Conservation (phyloP, 169 alveolate species). For the Cryptosporidium sp. region DNA sequence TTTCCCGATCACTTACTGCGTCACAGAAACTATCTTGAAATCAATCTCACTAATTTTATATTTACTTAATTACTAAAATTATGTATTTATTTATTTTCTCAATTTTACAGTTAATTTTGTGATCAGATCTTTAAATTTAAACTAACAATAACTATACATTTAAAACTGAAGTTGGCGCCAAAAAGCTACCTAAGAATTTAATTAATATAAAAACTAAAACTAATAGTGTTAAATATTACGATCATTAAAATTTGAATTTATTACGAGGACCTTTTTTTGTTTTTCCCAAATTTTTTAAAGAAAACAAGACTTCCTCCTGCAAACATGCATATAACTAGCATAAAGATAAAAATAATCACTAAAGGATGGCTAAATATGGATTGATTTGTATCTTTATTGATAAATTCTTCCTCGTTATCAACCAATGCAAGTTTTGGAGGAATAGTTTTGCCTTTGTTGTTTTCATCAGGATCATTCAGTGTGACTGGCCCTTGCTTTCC, state of each 20-base stretch:
- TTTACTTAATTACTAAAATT: neutral
- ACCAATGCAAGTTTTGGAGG: conserved; percentile 48
- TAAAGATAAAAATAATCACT: conserved; percentile 7
- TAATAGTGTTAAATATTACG: too few relatives aligned
- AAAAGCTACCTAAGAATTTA: neutral
- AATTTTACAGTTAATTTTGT: conserved; percentile 6
- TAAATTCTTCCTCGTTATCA: conserved; percentile 21
- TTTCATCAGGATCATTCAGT: conserved; percentile 19
- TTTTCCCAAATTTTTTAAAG: conserved; percentile 15
- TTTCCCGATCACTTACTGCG: too few relatives aligned
- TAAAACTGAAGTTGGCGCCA: conserved; percentile 10
- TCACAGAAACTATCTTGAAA: neutral
- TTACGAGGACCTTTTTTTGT: neutral
- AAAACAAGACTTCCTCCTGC: conserved; percentile 38
- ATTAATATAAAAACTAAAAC: neutral
- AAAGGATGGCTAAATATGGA: conserved; percentile 43
- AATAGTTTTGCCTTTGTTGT: conserved; percentile 50
- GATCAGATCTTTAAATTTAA: conserved; percentile 53
- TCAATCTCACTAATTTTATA: neutral
- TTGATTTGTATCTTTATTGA: neutral
- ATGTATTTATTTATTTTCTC: neutral
- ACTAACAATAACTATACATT: neutral
- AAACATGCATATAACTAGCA: conserved; percentile 8
- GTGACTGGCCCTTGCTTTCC: conserved; percentile 67
- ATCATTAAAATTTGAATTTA: neutral